phyloP scores from a whole-genome alignment of 202 grass and related monocot species.

The Miscanthus sacchariflorus region DNA sequence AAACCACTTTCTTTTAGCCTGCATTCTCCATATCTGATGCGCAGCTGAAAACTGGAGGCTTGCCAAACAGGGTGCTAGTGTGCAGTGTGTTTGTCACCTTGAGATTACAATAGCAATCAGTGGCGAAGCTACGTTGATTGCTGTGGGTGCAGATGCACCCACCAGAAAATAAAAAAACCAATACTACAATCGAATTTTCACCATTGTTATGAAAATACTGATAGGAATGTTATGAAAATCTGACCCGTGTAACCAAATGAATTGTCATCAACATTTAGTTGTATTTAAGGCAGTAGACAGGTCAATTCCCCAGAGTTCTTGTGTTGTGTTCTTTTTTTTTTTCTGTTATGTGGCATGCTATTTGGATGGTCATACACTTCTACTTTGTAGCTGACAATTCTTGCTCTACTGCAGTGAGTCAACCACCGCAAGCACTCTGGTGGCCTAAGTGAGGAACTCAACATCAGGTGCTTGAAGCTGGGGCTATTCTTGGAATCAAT shows the following conservation, averaged over 20 bases:
- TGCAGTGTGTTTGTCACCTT: neutral
- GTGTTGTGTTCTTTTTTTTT: neutral
- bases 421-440: constrained; percentile 68
- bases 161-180: no score
- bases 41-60: neutral
- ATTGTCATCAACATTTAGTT: neutral
- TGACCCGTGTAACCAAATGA: neutral
- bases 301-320: neutral
- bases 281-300: neutral
- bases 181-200: no score
- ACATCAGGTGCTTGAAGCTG: neutral
- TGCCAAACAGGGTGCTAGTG: neutral
- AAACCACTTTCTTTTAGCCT: neutral
- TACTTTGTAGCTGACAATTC: neutral
- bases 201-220: no score
- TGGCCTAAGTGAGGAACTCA: constrained; percentile 58
- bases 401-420: constrained; percentile 53
- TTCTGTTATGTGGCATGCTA: neutral
- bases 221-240: neutral
- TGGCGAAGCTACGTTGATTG: no score
- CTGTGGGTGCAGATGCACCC: no score
- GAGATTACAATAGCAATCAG: neutral
- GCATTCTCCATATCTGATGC: neutral
- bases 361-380: neutral
- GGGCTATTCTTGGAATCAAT: constrained; percentile 40